Evolutionary conservation across 139 green algal species (phyloP), one percentile per base, ranked within the genome.

Genomic region (Mesotaenium endlicherianum): DNA sequence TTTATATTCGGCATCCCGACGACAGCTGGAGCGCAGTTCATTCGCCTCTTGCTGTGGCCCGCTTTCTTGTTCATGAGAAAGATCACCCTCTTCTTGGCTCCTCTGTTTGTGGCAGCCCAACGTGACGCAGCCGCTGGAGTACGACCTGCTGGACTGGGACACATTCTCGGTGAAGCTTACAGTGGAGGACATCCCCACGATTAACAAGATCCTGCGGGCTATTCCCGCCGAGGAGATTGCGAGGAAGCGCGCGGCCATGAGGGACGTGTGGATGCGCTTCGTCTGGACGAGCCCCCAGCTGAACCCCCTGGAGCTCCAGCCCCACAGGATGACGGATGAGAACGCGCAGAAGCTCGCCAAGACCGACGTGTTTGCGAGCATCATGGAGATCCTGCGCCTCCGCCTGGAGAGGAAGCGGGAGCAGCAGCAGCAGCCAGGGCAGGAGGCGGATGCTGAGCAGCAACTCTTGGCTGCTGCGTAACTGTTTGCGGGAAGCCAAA

Each of bases 31-130:
- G 11, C 16, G 11, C 16, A 71, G 11, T 31, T 79, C 11, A n/a
- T 8, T 8, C 8, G 8, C n/a, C 11, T 17, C 26, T 71, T 58
- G 1, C 86, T 88, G 55, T 88, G 83, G 55, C 77, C 86, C 20
- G 83, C 77, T 3, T 77, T 55, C 17, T 34, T 45, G 1, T 77
- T 77, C 36, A 8, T 69, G 26, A 77, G 83, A 1, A 86, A 36
- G 11, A 1, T 59, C 83, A 1, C 38, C n/a, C 34, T 64, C 55
- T n/a, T 77, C 77, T 77, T 88, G 83, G 77, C 86, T 88, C 31
- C 83, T 77, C 57, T 82, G 81, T 70, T 72, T 88, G 43, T 60
- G 88, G 34, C 82, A 88, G 71, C 80, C 64, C 26, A 55, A 78
- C 39, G 78, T 85, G 42, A 67, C 39, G 39, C 74, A 74, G 69